phyloP scores from a whole-genome alignment of 176 grass and related monocot species.

The Tuctoria greenei region DNA sequence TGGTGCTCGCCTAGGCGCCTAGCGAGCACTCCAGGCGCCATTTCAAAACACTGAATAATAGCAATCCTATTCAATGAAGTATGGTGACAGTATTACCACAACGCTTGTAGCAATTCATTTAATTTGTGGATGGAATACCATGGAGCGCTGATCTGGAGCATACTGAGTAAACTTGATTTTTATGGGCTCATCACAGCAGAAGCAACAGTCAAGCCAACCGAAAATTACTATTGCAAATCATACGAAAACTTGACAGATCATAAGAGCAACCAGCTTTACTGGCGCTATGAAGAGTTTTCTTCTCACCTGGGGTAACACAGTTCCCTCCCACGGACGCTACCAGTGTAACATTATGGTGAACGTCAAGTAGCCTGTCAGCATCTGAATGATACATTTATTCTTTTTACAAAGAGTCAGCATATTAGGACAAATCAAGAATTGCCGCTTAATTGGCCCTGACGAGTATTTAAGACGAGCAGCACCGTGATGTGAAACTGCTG shows the following conservation, averaged over 20 bases:
- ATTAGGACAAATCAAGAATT: not conserved
- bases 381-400: not conserved
- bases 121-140: too few relatives aligned
- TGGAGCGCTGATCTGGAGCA: not conserved
- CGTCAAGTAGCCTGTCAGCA: not conserved
- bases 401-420: not conserved
- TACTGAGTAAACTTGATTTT: not conserved
- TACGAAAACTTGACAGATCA: not conserved
- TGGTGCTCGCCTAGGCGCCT: too few relatives aligned
- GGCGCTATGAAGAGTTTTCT: not conserved
- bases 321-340: not conserved
- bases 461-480: conserved; percentile 16
- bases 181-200: not conserved
- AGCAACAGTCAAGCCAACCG: not conserved
- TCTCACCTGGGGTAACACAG: not conserved
- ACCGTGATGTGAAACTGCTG: not conserved
- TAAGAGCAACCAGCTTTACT: not conserved
- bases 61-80: too few relatives aligned
- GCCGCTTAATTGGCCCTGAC: not conserved
- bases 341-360: not conserved
- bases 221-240: not conserved
- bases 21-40: too few relatives aligned
- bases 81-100: too few relatives aligned
- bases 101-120: too few relatives aligned
- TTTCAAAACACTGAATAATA: too few relatives aligned